Evolutionary conservation across 2,329 filamentous ascomycete genomes (phyloP), one percentile per base, ranked within the genome.

Genomic region (Colletotrichum brevisporum): DNA sequence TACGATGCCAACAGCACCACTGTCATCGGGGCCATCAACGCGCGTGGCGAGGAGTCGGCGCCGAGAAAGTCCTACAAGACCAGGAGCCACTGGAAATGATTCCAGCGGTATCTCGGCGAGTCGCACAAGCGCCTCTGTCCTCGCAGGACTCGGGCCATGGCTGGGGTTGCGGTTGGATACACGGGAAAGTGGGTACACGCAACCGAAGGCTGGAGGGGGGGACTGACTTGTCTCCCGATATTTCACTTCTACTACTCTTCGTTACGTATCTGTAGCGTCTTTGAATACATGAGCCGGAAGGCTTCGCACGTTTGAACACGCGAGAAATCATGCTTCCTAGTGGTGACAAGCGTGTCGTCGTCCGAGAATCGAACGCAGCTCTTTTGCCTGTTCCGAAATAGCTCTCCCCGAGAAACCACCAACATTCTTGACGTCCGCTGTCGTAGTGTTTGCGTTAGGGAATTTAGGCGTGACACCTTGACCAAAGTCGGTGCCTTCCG

Each of bases 401-500:
- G 16, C 8, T n/a, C 45, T 48, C 16, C 45, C 45, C 8, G 45
- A 48, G 45, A 48, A 48, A 9, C 45, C 45, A 8, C 45, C 45
- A 16, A 48, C 16, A n/a, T 48, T 48, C n/a, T 48, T 48, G 45
- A 48, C 45, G n/a, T 48, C 45, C n/a, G 45, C 45, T 15, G 45
- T 9, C 8, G 45, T n/a, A 21, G 45, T 10, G 8, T n/a, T 18
- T 21, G 15, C 16, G 54, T 76, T 76, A 15, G 74, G 73, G 27
- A 74, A 76, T 51, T 74, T 76, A n/a, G 73, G 55, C 53, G 70
- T 53, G 16, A 75, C 69, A 9, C 62, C 67, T 18, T 61, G 64
- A 4, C 71, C 74, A 59, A 76, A 74, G 24, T 74, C 57, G 1
- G 72, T 67, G 1, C 73, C 74, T 1, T 76, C 65, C 5, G 73